Percentiles rank a stretch among this genome's conserved stretches.
phyloP scores from a whole-genome alignment of 345 rosid genomes.

The Mercurialis annua region DNA sequence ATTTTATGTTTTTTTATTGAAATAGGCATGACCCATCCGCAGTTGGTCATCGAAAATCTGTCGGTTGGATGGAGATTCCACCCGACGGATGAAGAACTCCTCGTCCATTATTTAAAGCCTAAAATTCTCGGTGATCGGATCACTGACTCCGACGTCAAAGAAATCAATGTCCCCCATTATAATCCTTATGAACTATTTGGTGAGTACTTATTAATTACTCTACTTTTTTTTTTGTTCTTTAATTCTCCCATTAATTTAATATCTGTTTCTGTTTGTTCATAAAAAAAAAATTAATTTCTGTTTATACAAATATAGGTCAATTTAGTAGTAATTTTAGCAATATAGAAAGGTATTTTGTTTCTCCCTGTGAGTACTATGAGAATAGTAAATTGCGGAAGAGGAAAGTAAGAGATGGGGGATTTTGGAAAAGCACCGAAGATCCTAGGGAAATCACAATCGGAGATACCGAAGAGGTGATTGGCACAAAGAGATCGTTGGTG shows the following conservation, averaged over 20 bases:
- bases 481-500: too few species aligned
- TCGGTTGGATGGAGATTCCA: background rate
- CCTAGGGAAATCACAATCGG: background rate
- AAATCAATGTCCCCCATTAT: background rate
- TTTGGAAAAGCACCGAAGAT: background rate
- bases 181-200: background rate
- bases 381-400: background rate
- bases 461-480: background rate
- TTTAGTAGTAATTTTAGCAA: background rate
- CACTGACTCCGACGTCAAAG: background rate
- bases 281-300: too few species aligned
- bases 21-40: background rate
- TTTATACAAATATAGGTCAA: background rate
- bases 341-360: background rate
- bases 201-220: background rate
- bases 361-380: too few species aligned
- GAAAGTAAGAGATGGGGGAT: background rate
- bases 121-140: background rate
- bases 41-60: background rate
- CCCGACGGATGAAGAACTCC: constrained; percentile 1
- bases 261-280: background rate
- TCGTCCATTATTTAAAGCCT: background rate
- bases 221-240: background rate
- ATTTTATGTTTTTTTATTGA: background rate
- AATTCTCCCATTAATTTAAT: too few species aligned